A percentile compares a stretch with the other conserved stretches of the same genome.
Conservation (phyloP, 495 filamentous ascomycete species). For the Cudoniella acicularis region DNA sequence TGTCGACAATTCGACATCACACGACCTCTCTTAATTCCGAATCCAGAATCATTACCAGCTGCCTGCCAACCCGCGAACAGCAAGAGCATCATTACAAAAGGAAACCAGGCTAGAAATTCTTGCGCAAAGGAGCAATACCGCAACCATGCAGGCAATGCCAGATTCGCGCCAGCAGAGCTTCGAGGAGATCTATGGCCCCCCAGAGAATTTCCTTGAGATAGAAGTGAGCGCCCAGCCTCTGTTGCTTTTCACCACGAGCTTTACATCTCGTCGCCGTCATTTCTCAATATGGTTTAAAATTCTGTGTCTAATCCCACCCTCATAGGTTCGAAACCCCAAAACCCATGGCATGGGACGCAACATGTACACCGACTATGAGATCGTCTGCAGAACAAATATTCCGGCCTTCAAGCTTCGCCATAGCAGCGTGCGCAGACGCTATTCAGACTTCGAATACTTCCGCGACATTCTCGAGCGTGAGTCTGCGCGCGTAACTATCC, state of each 20-base stretch:
- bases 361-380: conserved; percentile 99
- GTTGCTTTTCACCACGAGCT: background rate
- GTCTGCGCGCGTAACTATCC: conserved; percentile 89
- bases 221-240: conserved; percentile 57
- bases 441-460: conserved; percentile 98
- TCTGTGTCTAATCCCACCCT: background rate
- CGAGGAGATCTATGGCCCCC: conserved; percentile 97
- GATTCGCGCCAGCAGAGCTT: conserved; percentile 89
- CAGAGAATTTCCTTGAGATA: conserved; percentile 98
- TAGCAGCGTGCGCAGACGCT: conserved; percentile 83
- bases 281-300: too few species aligned
- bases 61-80: background rate
- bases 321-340: conserved; percentile 87
- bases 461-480: conserved; percentile 97
- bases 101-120: background rate
- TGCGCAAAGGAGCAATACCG: background rate
- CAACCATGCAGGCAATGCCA: conserved; percentile 76
- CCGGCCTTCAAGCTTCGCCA: conserved; percentile 90
- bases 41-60: background rate
- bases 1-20: background rate
- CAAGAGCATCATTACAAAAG: background rate
- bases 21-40: background rate
- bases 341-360: conserved; percentile 90
- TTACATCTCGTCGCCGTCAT: too few species aligned
- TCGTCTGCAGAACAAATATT: conserved; percentile 95